Base-by-base conservation (phyloP, 2,329 filamentous ascomycete genomes). In the Diplocarpon mali region DNA sequence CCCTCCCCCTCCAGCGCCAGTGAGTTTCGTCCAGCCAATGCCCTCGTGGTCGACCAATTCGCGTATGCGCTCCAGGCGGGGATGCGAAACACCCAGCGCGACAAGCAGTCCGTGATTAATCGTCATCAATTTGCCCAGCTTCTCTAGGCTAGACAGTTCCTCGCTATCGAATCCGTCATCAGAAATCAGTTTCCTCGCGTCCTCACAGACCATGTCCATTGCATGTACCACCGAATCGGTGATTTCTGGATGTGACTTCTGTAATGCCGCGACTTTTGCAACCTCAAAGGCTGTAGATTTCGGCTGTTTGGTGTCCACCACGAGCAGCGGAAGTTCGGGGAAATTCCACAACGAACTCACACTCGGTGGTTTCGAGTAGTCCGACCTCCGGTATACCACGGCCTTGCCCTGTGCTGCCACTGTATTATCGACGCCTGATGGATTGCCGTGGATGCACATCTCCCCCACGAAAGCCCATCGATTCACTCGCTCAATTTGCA, bases 381-480 rank as follows among this genome's bases (percentile, higher is more conserved):
- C 83, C 40, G 70, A 75, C 42, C 89, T 76, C 58, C 90, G 83
- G 67, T 94, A 98, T 2, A 96, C 71, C 1, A 98, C 88, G 0
- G 89, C 92, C 66, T 95, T 95, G 46, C 92, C 92, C 58, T 93
- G 85, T 11, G 89, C 85, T 11, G 90, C 76, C 24, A 98, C 90
- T 2, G 92, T 98, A 64, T 98, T 98, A 66, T 98, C 92, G 35
- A 98, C 86, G 0, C 92, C 92, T 0, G 87, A 95, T 0, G 92
- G 92, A 60, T 94, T 96, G 31, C 90, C 92, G 61, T 98, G 92
- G 51, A 96, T 95, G 65, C 88, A 92, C 78, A 96, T 84, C 64
- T 98, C 92, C 17, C 84, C 84, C 1, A 98, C 92, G 64, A 95
- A 96, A 0, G 92, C 89, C 92, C 93, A 98, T 50, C 85, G 77